Evolutionary conservation across 768 basidiomycete species (phyloP).

Genomic region (Strobilomyces confusus): DNA sequence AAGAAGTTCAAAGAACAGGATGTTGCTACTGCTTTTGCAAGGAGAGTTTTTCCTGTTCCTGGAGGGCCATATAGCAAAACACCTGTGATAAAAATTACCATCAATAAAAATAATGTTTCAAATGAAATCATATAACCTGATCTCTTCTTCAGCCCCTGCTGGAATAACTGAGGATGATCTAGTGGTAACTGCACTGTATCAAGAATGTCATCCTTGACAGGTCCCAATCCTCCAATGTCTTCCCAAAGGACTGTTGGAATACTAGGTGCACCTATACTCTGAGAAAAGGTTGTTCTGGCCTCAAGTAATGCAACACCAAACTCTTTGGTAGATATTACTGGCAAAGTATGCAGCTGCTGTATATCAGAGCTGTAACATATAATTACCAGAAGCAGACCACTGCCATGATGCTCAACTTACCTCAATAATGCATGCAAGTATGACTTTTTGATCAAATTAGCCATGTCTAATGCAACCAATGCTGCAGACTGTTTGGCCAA

Average conservation of each 20-base stretch:
- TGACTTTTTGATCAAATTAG: constrained; percentile 61
- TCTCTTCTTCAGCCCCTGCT: constrained; percentile 89
- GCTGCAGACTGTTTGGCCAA: constrained; percentile 90
- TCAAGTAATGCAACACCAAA: constrained; percentile 69
- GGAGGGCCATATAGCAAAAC: constrained; percentile 93
- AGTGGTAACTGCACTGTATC: constrained; percentile 94
- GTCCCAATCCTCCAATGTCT: constrained; percentile 88
- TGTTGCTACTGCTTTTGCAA: constrained; percentile 95
- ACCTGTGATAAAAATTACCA: constrained; percentile 40
- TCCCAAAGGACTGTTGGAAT: constrained; percentile 97
- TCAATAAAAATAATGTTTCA: not conserved
- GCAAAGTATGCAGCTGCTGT: constrained; percentile 6
- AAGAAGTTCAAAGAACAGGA: constrained; percentile 94
- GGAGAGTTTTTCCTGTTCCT: constrained; percentile 91
- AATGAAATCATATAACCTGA: constrained; percentile 55
- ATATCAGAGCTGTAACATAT: constrained; percentile 4
- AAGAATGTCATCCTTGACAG: constrained; percentile 87
- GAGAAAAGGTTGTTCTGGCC: constrained; percentile 76
- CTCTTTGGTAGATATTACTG: constrained; percentile 45
- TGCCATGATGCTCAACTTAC: constrained; percentile 11
- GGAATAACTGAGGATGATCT: constrained; percentile 86
- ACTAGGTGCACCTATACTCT: constrained; percentile 94
- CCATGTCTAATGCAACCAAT: constrained; percentile 77
- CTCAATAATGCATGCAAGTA: constrained; percentile 40
- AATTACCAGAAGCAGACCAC: not conserved